Percentiles rank a stretch among this genome's conserved stretches.
Conservation (phyloP, 768 basidiomycete species). For the Pleurotus platypus region DNA sequence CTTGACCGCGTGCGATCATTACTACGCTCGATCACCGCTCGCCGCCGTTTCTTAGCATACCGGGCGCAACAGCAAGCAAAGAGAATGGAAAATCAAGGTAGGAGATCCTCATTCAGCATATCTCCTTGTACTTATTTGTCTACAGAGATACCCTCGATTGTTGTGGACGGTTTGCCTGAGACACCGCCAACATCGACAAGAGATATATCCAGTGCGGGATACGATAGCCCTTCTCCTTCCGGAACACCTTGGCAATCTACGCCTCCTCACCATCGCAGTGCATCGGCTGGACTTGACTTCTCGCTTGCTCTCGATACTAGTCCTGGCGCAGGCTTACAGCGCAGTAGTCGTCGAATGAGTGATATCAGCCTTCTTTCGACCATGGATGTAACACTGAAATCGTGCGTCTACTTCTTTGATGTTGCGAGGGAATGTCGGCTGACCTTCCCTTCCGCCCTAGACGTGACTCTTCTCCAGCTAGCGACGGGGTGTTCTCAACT, state of each 20-base stretch:
- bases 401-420: conserved; percentile 31
- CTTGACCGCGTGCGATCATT: conserved; percentile 81
- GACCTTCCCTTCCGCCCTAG: conserved; percentile 19
- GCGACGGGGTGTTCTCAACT: conserved; percentile 50
- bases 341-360: conserved; percentile 51
- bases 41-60: conserved; percentile 60
- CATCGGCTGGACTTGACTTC: conserved; percentile 37
- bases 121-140: neutral
- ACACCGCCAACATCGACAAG: conserved; percentile 50
- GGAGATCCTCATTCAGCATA: neutral
- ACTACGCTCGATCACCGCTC: conserved; percentile 69
- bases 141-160: conserved; percentile 66
- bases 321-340: conserved; percentile 43
- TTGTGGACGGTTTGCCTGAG: conserved; percentile 57
- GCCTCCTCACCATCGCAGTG: conserved; percentile 32
- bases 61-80: conserved; percentile 38
- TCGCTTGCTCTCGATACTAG: conserved; percentile 43
- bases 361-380: conserved; percentile 59
- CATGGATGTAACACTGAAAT: conserved; percentile 39
- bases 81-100: conserved; percentile 39
- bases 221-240: conserved; percentile 27
- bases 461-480: conserved; percentile 32
- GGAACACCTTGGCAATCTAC: conserved; percentile 17
- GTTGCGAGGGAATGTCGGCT: no score
- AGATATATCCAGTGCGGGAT: conserved; percentile 49